These are phyloP conservation scores for Nepenthes mirabilis DNA, from an alignment of 148 eudicot species.

Conservation along the genomic window DNA sequence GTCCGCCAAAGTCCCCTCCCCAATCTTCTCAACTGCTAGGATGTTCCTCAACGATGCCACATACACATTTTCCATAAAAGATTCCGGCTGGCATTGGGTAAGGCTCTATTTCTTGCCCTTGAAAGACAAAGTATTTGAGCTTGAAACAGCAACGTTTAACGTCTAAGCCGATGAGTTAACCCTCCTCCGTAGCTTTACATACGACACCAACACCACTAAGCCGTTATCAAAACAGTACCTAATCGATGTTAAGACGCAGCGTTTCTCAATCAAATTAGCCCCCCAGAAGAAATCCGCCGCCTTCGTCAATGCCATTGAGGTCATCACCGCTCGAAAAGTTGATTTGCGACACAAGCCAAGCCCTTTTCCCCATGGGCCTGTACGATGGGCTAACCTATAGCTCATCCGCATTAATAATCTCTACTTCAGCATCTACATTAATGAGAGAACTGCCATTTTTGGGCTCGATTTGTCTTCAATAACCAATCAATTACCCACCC, in stretches of 20 bases:
- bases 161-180: slow-evolving; percentile 50
- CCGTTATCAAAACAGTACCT: slow-evolving; percentile 38
- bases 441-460: too few relatives aligned
- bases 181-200: slow-evolving; percentile 36
- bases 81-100: slow-evolving; percentile 88
- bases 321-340: slow-evolving; percentile 50
- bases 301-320: slow-evolving; percentile 63
- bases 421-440: too few relatives aligned
- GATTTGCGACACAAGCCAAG: slow-evolving; percentile 11
- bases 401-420: too few relatives aligned
- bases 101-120: slow-evolving; percentile 62
- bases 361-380: too few relatives aligned
- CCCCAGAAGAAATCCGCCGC: slow-evolving; percentile 43
- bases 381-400: too few relatives aligned
- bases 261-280: slow-evolving; percentile 29
- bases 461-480: too few relatives aligned
- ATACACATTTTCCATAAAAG: slow-evolving; percentile 44
- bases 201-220: slow-evolving; percentile 5
- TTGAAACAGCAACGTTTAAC: slow-evolving; percentile 37
- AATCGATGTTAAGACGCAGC: slow-evolving; percentile 36
- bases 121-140: slow-evolving; percentile 27
- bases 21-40: slow-evolving; percentile 46
- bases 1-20: slow-evolving; percentile 27
- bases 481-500: too few relatives aligned
- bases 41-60: slow-evolving; percentile 53